Conservation (phyloP, 1,284 basidiomycete genomes). For the Cutaneotrichosporon sp. region DNA sequence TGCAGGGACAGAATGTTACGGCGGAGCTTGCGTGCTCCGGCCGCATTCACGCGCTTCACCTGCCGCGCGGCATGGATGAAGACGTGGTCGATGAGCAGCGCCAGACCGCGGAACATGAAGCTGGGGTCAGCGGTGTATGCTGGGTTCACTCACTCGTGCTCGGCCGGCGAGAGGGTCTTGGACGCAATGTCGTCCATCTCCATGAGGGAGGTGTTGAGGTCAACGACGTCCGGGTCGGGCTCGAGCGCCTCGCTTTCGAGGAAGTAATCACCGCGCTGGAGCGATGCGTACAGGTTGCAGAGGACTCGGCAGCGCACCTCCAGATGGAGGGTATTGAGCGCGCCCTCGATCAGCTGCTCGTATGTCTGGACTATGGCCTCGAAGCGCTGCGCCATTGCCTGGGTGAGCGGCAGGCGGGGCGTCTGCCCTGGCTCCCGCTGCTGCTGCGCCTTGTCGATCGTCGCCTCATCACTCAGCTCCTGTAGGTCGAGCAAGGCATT, state of each 20-base stretch:
- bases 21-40: conserved; percentile 81
- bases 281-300: conserved; percentile 72
- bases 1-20: conserved; percentile 89
- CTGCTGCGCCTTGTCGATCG: conserved; percentile 50
- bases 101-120: conserved; percentile 82
- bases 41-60: conserved; percentile 65
- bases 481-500: conserved; percentile 63
- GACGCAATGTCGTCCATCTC: conserved; percentile 69
- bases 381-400: conserved; percentile 82
- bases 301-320: conserved; percentile 83
- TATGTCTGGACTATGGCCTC: conserved; percentile 85
- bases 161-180: conserved; percentile 58
- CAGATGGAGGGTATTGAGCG: conserved; percentile 81
- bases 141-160: conserved; percentile 52
- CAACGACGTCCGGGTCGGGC: conserved; percentile 83
- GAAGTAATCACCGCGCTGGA: conserved; percentile 73
- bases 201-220: conserved; percentile 77
- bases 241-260: conserved; percentile 77
- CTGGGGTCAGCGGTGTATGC: background rate
- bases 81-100: conserved; percentile 77
- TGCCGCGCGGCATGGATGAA: conserved; percentile 70
- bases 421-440: conserved; percentile 53
- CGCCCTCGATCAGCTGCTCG: conserved; percentile 75
- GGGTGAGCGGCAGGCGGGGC: conserved; percentile 69
- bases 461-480: conserved; percentile 55